phyloP scores from a whole-genome alignment of 805 yeast genomes.

The Monosporozyma unispora region DNA sequence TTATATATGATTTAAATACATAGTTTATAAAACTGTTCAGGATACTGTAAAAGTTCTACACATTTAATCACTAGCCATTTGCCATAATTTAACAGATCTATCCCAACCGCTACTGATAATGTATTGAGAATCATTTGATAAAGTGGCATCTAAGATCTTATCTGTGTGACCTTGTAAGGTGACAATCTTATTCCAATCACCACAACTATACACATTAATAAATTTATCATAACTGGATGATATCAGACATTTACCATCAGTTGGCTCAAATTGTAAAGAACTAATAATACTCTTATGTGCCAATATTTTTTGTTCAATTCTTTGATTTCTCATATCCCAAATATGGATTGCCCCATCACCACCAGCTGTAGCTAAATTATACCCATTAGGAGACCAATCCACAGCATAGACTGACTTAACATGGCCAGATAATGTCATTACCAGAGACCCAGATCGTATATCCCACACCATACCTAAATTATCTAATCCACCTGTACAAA shows the following conservation, averaged over 20 bases:
- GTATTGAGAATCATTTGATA: slow-evolving; percentile 33
- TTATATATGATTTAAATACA: background rate
- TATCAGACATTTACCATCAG: slow-evolving; percentile 40
- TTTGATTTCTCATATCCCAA: slow-evolving; percentile 68
- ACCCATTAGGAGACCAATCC: slow-evolving; percentile 72
- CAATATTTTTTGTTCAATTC: slow-evolving; percentile 37
- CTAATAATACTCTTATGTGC: slow-evolving; percentile 72
- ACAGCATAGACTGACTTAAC: slow-evolving; percentile 58
- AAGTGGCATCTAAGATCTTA: slow-evolving; percentile 63
- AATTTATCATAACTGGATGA: slow-evolving; percentile 67
- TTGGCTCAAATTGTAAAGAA: slow-evolving; percentile 44
- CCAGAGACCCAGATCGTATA: slow-evolving; percentile 61
- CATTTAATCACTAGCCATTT: background rate
- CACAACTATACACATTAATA: slow-evolving; percentile 55
- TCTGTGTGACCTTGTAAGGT: slow-evolving; percentile 53
- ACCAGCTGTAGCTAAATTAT: slow-evolving; percentile 70
- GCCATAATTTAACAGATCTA: slow-evolving; percentile 63
- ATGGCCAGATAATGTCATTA: slow-evolving; percentile 57
- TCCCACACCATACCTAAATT: slow-evolving; percentile 76
- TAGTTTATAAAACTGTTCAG: background rate
- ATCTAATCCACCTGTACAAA: slow-evolving; percentile 74
- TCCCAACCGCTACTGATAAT: slow-evolving; percentile 79
- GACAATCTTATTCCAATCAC: slow-evolving; percentile 54
- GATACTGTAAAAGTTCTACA: too few relatives aligned
- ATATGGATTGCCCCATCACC: slow-evolving; percentile 72